Percentiles rank a stretch among this genome's conserved stretches.
Evolutionary conservation across 1,284 basidiomycete genomes (phyloP).

Genomic region (Albatrellus sp.): DNA sequence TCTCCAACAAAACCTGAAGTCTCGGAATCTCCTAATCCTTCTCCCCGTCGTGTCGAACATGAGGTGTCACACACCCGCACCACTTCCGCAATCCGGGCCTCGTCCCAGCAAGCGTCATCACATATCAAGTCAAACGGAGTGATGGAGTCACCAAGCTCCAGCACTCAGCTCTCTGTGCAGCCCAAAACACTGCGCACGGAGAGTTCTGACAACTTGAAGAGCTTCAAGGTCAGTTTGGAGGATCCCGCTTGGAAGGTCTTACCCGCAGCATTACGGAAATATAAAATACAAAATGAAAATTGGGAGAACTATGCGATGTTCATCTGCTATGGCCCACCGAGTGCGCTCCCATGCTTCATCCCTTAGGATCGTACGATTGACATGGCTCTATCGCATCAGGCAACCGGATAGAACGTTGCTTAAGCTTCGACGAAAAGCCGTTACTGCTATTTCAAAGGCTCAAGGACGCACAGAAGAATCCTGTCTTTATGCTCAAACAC

Average conservation of each 20-base stretch:
- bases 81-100: constrained; percentile 10
- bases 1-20: constrained; percentile 64
- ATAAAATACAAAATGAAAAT: constrained; percentile 96
- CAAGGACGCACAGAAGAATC: constrained; percentile 94
- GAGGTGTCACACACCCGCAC: constrained; percentile 33
- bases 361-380: neutral
- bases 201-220: constrained; percentile 69
- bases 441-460: constrained; percentile 93
- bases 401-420: constrained; percentile 80
- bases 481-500: constrained; percentile 97
- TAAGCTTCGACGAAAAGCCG: constrained; percentile 97
- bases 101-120: constrained; percentile 9
- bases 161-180: constrained; percentile 15
- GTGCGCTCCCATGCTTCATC: constrained; percentile 28
- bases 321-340: constrained; percentile 90
- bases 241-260: constrained; percentile 98
- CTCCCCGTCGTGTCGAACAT: constrained; percentile 64
- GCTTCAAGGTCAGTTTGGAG: constrained; percentile 85
- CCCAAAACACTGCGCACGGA: constrained; percentile 46
- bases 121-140: constrained; percentile 18
- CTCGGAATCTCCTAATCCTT: constrained; percentile 61
- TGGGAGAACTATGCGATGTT: constrained; percentile 99
- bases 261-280: constrained; percentile 96
- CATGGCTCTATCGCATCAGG: constrained; percentile 25
- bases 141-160: constrained; percentile 12